A percentile compares a stretch with the other conserved stretches of the same genome.
These are phyloP conservation scores for Fusarium beomiforme DNA, from an alignment of 2,329 filamentous ascomycete species.

Conservation along the genomic window DNA sequence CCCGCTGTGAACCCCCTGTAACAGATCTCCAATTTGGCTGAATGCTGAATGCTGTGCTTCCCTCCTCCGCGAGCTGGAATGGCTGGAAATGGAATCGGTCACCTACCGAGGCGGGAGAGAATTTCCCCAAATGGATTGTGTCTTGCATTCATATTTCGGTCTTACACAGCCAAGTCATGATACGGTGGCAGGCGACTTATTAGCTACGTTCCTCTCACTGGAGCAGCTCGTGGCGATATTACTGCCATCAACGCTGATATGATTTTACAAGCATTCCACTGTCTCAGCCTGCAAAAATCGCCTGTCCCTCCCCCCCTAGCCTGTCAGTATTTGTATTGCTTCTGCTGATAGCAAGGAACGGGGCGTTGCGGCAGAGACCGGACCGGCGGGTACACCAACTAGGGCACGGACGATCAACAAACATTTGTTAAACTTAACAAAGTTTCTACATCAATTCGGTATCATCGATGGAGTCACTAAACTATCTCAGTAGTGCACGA, in stretches of 20 bases:
- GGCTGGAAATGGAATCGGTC: slow-evolving; percentile 13
- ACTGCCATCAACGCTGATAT: not conserved
- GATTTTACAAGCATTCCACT: slow-evolving; percentile 27
- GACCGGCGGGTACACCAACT: slow-evolving; percentile 15
- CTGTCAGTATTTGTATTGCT: slow-evolving; percentile 6
- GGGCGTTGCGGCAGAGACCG: slow-evolving; percentile 28
- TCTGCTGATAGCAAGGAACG: not conserved
- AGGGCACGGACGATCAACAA: slow-evolving; percentile 1
- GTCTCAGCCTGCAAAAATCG: slow-evolving; percentile 17
- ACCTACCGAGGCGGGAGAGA: not conserved
- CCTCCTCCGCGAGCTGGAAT: slow-evolving; percentile 24
- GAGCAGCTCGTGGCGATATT: slow-evolving; percentile 8
- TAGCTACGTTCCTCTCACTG: not conserved
- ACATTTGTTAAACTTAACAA: not conserved
- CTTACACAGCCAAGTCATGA: not conserved
- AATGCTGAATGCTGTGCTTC: not conserved
- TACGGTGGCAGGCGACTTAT: not conserved
- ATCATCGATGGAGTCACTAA: not conserved
- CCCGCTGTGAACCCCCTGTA: slow-evolving; percentile 10
- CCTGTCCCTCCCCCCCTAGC: too few relatives aligned
- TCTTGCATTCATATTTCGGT: slow-evolving; percentile 30
- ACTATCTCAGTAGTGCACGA: not conserved
- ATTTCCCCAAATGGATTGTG: slow-evolving; percentile 15
- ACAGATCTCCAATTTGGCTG: slow-evolving; percentile 24
- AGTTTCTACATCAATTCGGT: not conserved